phyloP scores from a whole-genome alignment of 495 filamentous ascomycete species.

The Aspergillus taichungensis region DNA sequence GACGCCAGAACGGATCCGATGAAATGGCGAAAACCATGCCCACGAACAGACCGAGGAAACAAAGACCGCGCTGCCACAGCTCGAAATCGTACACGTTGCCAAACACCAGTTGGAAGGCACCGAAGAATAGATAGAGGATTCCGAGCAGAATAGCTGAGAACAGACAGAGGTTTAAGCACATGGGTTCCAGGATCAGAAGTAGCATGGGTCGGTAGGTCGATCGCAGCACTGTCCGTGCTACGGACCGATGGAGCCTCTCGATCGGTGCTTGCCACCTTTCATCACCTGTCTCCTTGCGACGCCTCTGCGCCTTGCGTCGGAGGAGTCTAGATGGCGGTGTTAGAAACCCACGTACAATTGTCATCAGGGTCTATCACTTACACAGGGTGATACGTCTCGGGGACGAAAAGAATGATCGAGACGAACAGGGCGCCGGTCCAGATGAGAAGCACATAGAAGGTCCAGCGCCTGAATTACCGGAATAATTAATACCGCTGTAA shows the following conservation, averaged over 20 bases:
- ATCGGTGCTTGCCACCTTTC: constrained; percentile 70
- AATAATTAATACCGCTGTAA: constrained; percentile 6
- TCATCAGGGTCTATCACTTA: constrained; percentile 12
- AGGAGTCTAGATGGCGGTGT: constrained; percentile 45
- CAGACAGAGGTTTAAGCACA: constrained; percentile 76
- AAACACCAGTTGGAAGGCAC: constrained; percentile 84
- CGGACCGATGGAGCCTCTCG: constrained; percentile 64
- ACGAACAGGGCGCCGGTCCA: constrained; percentile 59
- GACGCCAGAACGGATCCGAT: constrained; percentile 71
- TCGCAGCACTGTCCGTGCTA: constrained; percentile 57
- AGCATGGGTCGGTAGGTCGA: constrained; percentile 75
- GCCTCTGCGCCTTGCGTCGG: constrained; percentile 58
- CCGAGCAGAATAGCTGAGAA: constrained; percentile 81
- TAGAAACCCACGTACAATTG: background rate
- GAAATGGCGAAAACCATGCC: constrained; percentile 65
- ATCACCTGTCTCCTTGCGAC: constrained; percentile 73
- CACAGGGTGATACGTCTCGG: constrained; percentile 84
- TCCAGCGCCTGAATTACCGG: constrained; percentile 55
- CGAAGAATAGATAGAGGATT: constrained; percentile 91
- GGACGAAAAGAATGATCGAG: constrained; percentile 63
- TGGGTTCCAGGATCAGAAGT: constrained; percentile 75
- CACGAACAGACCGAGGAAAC: constrained; percentile 73
- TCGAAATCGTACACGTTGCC: constrained; percentile 65
- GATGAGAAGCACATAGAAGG: constrained; percentile 79
- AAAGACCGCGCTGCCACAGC: constrained; percentile 71